Conservation (phyloP, 139 green algal species). For the Picochlorum sp. region DNA sequence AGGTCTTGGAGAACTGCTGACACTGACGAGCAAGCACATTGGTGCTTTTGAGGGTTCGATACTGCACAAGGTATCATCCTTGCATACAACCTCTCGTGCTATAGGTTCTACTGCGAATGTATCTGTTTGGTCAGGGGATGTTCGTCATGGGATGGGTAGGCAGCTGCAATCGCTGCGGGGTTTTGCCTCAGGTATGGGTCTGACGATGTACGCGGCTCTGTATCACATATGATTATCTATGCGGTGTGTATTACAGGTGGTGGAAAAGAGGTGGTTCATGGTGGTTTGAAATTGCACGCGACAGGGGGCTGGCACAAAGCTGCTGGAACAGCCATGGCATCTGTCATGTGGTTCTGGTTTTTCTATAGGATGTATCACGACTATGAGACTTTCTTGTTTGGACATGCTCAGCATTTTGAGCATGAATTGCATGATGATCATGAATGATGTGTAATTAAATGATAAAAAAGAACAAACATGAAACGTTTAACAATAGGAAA, state of each 20-base stretch:
- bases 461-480: not conserved
- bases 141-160: too few relatives aligned
- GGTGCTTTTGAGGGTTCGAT: too few relatives aligned
- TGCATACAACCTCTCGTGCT: too few relatives aligned
- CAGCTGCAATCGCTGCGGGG: too few relatives aligned
- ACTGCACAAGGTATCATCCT: too few relatives aligned
- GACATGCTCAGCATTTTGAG: conserved; percentile 44
- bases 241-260: conserved; percentile 10
- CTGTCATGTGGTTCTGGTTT: conserved; percentile 74
- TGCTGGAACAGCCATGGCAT: conserved; percentile 39
- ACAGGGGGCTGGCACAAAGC: conserved; percentile 39
- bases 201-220: not conserved
- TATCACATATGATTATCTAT: not conserved
- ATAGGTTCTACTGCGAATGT: too few relatives aligned
- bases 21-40: too few relatives aligned
- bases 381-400: conserved; percentile 38
- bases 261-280: conserved; percentile 24
- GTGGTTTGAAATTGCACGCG: conserved; percentile 54
- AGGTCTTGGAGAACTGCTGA: too few relatives aligned
- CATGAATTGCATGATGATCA: conserved; percentile 26
- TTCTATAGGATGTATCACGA: conserved; percentile 65
- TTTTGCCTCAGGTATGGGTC: too few relatives aligned
- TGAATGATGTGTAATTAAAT: conserved; percentile 3
- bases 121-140: too few relatives aligned
- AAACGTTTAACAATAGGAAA: not conserved